Base-by-base conservation (phyloP, 495 filamentous ascomycete species). In the Choiromyces venosus region DNA sequence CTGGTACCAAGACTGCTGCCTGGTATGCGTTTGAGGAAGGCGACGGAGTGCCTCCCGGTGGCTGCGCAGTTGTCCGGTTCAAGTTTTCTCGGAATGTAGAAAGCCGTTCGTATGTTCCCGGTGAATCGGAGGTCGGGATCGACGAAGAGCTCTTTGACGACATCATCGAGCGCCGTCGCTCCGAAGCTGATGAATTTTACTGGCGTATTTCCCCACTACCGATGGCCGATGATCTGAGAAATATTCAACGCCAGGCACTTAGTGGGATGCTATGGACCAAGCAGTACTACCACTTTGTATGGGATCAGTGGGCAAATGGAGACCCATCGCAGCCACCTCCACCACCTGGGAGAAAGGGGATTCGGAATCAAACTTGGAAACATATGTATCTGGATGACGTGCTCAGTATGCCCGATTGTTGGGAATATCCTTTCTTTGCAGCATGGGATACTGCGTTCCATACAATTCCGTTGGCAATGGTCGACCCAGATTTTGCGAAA, bases 351-450 rank as follows among this genome's bases (percentile, higher is more conserved):
- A 86, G 94, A 64, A 97, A 95, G 81, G 85, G 87, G 2, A 86
- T 98, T 67, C 89, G 94, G 61, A 98, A 97, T 78, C 84, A 89
- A 42, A 88, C 94, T 64, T 98, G 94, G 94, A 94, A 90, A 78
- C 94, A 98, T 81, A 86, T 98, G 83, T 86, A 97, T 80, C 88
- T 97, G 71, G 94, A 98, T 78, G 94, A 97, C 79, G 91, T 98
- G 61, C 84, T 98, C 2, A 97, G 93, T 0, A 97, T 98, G 94
- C 94, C 94, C 7, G 94, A 98, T 79, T 96, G 93, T 0, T 98
- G 94, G 94, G 94, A 98, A 80, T 98, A 98, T 80, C 94, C 94
- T 0, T 98, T 98, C 86, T 98, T 98, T 56, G 94, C 94, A 19
- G 94, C 94, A 1, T 98, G 94, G 94, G 94, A 98, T 79, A 93